Base-by-base conservation (phyloP, 768 basidiomycete genomes). In the Psilocybe azurescens region DNA sequence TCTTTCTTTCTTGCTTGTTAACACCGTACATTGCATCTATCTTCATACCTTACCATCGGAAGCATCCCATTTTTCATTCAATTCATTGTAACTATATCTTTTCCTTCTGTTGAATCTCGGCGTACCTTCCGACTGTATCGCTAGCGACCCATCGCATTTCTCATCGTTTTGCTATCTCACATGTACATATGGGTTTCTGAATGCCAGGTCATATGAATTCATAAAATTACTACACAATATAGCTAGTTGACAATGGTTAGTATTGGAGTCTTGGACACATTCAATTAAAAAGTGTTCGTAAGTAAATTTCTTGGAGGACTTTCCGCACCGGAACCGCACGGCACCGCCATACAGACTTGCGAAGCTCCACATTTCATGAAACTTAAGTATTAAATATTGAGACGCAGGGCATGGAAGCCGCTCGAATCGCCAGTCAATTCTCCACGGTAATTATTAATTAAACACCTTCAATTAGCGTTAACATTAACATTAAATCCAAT, bases 101-200 rank as follows among this genome's bases (percentile, higher is more conserved):
- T 54, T 18, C 30, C 46, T 18, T 54, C 36, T 54, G 18, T 20
- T 47, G 32, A 29, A 48, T 51, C 32, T 33, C 39, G 18, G 8
- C 24, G 28, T 55, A 5, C 41, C 14, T 13, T 44, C 60, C 44
- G 38, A 47, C 59, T 61, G 53, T 56, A 49, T 48, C 53, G 54
- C 60, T 61, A 55, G 28, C 32, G 38, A 16, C 20, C 24, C 2
- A 24, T n/a, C 11, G 41, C 7, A 6, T 55, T 32, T 51, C 39
- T 18, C 18, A 14, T 48, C 33, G 28, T 49, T 14, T 28, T 13
- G 20, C 36, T 50, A 59, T 59, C 11, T 56, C 24, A 24, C 11
- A 7, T 30, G 32, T 53, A 53, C 32, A 4, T n/a, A 29, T 14
- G 41, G 41, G 14, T 44, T 44, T 44, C 41, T n/a, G 41, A n/a